These are phyloP conservation scores for Candida argentea DNA, from an alignment of 805 yeast species.

Conservation along the genomic window DNA sequence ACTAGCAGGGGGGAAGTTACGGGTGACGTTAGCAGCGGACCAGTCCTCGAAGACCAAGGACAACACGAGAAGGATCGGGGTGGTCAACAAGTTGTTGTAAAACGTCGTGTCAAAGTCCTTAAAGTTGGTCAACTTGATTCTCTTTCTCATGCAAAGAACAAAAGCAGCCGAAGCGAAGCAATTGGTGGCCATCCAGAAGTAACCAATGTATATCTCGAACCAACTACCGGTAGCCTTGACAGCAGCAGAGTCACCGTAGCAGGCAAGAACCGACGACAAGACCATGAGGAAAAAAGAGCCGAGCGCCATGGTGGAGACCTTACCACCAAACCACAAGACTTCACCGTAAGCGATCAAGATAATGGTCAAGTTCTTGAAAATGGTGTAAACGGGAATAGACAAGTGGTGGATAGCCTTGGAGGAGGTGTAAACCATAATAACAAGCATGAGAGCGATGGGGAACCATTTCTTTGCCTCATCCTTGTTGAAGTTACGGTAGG, in stretches of 20 bases:
- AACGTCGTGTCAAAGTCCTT: conserved; percentile 97
- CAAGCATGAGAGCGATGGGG: conserved; percentile 85
- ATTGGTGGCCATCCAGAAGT: conserved; percentile 94
- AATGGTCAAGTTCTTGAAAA: conserved; percentile 94
- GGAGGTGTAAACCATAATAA: conserved; percentile 90
- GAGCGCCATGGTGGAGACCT: conserved; percentile 80
- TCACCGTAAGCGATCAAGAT: conserved; percentile 97
- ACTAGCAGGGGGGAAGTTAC: conserved; percentile 69
- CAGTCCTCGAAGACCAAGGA: conserved; percentile 86
- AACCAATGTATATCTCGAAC: conserved; percentile 55
- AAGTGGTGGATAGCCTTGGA: conserved; percentile 90
- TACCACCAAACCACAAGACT: conserved; percentile 93
- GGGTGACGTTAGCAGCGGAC: conserved; percentile 66
- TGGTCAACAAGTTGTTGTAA: conserved; percentile 89
- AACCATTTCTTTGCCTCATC: conserved; percentile 93
- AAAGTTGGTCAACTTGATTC: conserved; percentile 94
- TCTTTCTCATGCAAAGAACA: conserved; percentile 92
- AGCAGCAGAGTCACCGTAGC: conserved; percentile 67
- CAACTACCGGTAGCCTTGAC: conserved; percentile 27
- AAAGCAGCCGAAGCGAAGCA: conserved; percentile 91
- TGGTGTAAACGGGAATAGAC: conserved; percentile 92
- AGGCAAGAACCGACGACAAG: conserved; percentile 90
- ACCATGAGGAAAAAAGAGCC: conserved; percentile 89
- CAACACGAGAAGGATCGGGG: conserved; percentile 73
- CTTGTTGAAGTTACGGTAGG: conserved; percentile 74